A percentile compares a stretch with the other conserved stretches of the same genome.
phyloP scores from a whole-genome alignment of 352 stramenopile genomes.

The Synura sp. region DNA sequence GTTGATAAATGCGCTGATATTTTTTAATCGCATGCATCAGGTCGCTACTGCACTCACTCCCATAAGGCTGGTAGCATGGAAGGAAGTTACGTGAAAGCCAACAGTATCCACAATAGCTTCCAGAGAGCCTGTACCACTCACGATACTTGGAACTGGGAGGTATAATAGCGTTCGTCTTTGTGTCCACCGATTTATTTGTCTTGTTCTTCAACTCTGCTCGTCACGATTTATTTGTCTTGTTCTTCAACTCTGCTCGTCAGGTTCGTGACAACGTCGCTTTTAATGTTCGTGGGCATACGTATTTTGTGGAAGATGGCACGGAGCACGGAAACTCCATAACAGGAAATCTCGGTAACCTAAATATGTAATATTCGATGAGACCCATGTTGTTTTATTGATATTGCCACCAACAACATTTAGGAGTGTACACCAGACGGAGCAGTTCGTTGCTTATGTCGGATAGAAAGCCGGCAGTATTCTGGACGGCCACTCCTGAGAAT shows the following conservation, averaged over 20 bases:
- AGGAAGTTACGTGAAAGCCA: conserved; percentile 50
- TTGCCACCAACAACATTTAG: no score
- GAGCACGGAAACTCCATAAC: conserved; percentile 55
- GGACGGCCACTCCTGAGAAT: conserved; percentile 17
- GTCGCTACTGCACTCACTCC: conserved; percentile 57
- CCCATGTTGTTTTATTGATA: no score
- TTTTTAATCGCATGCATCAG: no score
- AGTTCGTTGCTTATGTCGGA: conserved; percentile 23
- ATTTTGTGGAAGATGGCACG: conserved; percentile 62
- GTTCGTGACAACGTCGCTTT: conserved; percentile 54
- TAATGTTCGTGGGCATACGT: conserved; percentile 55
- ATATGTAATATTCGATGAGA: no score
- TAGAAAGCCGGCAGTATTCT: conserved; percentile 44
- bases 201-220: no score
- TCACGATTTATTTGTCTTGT: no score
- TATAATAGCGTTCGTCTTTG: no score
- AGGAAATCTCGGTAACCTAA: conserved; percentile 58
- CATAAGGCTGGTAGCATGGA: conserved; percentile 50
- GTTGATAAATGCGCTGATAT: no score
- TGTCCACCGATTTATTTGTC: no score
- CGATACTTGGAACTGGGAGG: conserved; percentile 52
- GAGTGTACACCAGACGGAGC: conserved; percentile 26
- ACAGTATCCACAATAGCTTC: conserved; percentile 55
- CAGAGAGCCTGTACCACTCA: conserved; percentile 57
- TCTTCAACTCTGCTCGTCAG: no score